Conservation (phyloP, 1,284 basidiomycete genomes). For the Xanthoconium separans region DNA sequence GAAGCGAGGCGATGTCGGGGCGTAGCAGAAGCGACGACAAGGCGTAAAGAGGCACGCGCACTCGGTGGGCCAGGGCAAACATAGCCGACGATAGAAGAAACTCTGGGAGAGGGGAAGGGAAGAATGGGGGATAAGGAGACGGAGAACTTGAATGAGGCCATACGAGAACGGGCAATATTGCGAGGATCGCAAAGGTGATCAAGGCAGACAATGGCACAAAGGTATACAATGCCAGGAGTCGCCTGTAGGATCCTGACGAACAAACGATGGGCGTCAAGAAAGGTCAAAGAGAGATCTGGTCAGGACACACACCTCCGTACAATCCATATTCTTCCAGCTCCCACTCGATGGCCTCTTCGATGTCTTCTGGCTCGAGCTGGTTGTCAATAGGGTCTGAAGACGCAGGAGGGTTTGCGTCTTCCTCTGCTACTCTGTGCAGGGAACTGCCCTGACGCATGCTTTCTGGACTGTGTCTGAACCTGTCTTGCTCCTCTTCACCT, state of each 20-base stretch:
- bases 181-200: constrained; percentile 48
- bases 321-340: constrained; percentile 58
- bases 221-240: constrained; percentile 50
- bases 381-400: constrained; percentile 2
- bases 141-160: constrained; percentile 39
- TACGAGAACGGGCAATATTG: constrained; percentile 44
- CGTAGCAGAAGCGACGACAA: constrained; percentile 28
- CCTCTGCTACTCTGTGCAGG: constrained; percentile 48
- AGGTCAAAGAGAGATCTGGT: background rate
- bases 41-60: constrained; percentile 52
- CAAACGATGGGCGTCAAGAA: constrained; percentile 3
- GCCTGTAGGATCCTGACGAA: constrained; percentile 59
- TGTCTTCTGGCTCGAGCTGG: constrained; percentile 27
- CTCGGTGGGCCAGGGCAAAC: constrained; percentile 58
- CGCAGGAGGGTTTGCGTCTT: constrained; percentile 19
- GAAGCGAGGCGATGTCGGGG: constrained; percentile 39
- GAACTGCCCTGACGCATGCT: constrained; percentile 35
- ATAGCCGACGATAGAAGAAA: constrained; percentile 55
- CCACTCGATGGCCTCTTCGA: constrained; percentile 46
- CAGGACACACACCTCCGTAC: constrained; percentile 49
- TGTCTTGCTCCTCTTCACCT: constrained; percentile 23
- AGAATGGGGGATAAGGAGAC: constrained; percentile 43
- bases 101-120: constrained; percentile 61
- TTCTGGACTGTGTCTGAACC: constrained; percentile 30
- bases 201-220: constrained; percentile 55